Conservation (phyloP, 371 early-diverging fungal genomes). For the Syncephalastrum contaminatum region DNA sequence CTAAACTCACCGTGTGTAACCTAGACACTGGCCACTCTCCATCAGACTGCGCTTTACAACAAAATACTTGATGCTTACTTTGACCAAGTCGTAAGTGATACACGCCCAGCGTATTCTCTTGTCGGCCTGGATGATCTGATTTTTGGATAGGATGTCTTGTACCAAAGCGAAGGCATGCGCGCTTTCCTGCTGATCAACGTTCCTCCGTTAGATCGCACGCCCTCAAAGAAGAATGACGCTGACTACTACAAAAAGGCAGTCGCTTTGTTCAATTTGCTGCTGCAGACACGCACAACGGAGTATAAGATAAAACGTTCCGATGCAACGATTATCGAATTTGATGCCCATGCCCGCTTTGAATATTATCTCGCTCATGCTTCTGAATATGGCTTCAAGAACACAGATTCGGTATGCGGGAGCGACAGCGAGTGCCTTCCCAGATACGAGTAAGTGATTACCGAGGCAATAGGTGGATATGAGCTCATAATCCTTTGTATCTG, state of each 20-base stretch:
- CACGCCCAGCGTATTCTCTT: too few species aligned
- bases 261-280: conserved; percentile 5
- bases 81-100: too few species aligned
- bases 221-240: not conserved
- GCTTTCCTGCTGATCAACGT: conserved; percentile 13
- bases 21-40: too few species aligned
- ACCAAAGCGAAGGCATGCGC: conserved; percentile 4
- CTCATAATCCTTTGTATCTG: not conserved
- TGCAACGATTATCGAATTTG: conserved; percentile 7
- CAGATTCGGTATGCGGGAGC: not conserved
- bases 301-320: conserved; percentile 2
- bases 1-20: too few species aligned
- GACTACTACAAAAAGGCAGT: not conserved
- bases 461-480: not conserved
- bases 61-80: too few species aligned
- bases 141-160: too few species aligned
- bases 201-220: conserved; percentile 15
- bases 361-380: conserved; percentile 8
- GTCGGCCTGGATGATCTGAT: too few species aligned
- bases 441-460: conserved; percentile 6
- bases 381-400: conserved; percentile 12
- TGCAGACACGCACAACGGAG: not conserved
- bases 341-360: conserved; percentile 13
- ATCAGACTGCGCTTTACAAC: too few species aligned
- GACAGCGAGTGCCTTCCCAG: not conserved